Base-by-base conservation (phyloP, 352 stramenopile genomes). In the Elongisporangium undulatum region DNA sequence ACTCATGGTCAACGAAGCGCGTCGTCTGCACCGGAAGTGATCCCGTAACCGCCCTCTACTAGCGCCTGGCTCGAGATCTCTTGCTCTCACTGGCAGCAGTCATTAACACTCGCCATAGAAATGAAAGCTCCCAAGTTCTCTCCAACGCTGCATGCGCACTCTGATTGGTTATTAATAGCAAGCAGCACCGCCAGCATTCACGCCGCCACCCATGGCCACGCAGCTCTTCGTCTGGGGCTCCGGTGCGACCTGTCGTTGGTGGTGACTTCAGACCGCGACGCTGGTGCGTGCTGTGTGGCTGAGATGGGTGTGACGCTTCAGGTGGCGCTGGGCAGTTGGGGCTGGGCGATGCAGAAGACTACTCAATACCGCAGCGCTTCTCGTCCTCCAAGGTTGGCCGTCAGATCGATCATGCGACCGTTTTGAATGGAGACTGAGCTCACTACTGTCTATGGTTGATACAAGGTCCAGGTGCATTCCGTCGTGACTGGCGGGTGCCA, bases 1-100 rank as follows among this genome's bases (percentile, higher is more conserved):
- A 0, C 79, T 93, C 61, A 91, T 90, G 75, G 63, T 88, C 51
- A 93, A 93, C 67, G 79, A 93, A 58, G 77, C 82, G 15, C 74
- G 81, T 39, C 77, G 79, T n/a, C 67, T 82, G 41, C 74, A 72
- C 51, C 76, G 77, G 53, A 89, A 88, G 64, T 89, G 58, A 84
- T 7, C 5, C 16, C 20, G 7, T 20, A 12, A 26, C 22, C 15
- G n/a, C 9, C 58, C 4, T 21, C 6, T 2, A n/a, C 48, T 49
- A 24, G 5, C 7, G 17, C 22, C 23, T 34, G 17, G 45, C 19
- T 45, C 13, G 2, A 45, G 34, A 17, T 45, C 7, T 45, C 34
- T 45, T 10, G 10, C 2, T 45, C 34, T 45, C 34, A 45, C 2
- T 12, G 3, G 34, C 34, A 45, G 34, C 2, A 45, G 7, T 10